Evolutionary conservation across 192 early-diverging fungal species (phyloP).

Genomic region (Phlyctochytrium planicorne): DNA sequence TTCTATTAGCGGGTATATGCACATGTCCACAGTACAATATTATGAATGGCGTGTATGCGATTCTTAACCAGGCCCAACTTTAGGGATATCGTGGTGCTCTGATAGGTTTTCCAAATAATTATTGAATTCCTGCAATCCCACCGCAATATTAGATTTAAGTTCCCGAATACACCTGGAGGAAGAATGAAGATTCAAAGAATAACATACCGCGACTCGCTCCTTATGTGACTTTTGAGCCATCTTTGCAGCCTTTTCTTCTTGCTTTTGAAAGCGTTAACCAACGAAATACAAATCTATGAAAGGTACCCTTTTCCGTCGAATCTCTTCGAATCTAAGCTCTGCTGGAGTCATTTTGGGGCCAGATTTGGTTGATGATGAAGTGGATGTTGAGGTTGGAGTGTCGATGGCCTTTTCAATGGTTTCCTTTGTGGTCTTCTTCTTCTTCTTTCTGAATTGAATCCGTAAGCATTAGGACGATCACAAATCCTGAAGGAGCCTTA

Average conservation of each 20-base stretch:
- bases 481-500: no score
- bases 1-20: no score
- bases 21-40: no score
- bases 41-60: no score
- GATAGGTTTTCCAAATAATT: conserved; percentile 68
- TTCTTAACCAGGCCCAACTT: conserved; percentile 80
- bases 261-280: conserved; percentile 34
- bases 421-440: no score
- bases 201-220: conserved; percentile 67
- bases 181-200: neutral
- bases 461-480: no score
- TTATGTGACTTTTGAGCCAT: conserved; percentile 69
- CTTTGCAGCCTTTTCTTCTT: conserved; percentile 67
- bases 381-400: neutral
- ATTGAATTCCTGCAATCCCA: conserved; percentile 60
- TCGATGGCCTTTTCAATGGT: no score
- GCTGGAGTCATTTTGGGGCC: conserved; percentile 60
- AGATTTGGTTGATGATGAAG: neutral
- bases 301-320: conserved; percentile 61
- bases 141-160: no score
- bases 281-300: neutral
- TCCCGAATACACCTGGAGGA: no score
- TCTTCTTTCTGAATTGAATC: no score
- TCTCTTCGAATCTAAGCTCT: conserved; percentile 71
- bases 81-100: conserved; percentile 83